These are phyloP conservation scores for Penstemon barbatus DNA, from an alignment of 257 asterid species.

Conservation along the genomic window DNA sequence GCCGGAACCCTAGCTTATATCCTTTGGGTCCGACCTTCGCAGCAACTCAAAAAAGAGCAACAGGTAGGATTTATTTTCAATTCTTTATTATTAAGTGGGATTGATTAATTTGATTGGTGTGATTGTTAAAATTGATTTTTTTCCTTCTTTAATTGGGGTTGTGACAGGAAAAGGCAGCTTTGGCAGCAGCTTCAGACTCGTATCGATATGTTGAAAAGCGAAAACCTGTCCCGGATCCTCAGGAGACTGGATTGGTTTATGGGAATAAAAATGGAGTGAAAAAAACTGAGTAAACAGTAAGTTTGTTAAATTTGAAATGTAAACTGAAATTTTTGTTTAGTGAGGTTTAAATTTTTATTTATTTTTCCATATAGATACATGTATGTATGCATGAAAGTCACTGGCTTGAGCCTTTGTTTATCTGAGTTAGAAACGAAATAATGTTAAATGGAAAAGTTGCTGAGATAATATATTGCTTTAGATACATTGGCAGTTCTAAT, in stretches of 20 bases:
- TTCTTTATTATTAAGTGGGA: background rate
- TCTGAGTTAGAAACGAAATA: slow-evolving; percentile 28
- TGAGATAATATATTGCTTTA: background rate
- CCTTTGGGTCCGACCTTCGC: slow-evolving; percentile 93
- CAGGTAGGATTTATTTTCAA: slow-evolving; percentile 37
- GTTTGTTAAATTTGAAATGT: slow-evolving; percentile 36
- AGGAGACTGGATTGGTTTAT: slow-evolving; percentile 79
- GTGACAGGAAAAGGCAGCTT: slow-evolving; percentile 69
- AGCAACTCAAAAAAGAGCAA: slow-evolving; percentile 78
- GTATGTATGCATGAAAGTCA: slow-evolving; percentile 24
- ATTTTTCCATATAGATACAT: slow-evolving; percentile 29
- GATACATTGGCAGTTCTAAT: background rate
- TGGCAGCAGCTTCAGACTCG: slow-evolving; percentile 66
- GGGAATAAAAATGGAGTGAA: slow-evolving; percentile 57
- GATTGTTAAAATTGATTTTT: background rate
- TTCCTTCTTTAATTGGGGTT: background rate
- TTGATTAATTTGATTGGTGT: background rate
- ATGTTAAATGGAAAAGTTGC: slow-evolving; percentile 13
- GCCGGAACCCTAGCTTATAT: slow-evolving; percentile 97
- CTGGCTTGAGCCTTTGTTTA: slow-evolving; percentile 15
- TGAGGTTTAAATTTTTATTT: slow-evolving; percentile 9
- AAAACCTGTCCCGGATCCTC: slow-evolving; percentile 87
- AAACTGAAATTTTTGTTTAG: slow-evolving; percentile 30
- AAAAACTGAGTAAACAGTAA: slow-evolving; percentile 46
- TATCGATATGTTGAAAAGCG: slow-evolving; percentile 75